Evolutionary conservation across 306 rosid species (phyloP).

Genomic region (Ormosia emarginata): DNA sequence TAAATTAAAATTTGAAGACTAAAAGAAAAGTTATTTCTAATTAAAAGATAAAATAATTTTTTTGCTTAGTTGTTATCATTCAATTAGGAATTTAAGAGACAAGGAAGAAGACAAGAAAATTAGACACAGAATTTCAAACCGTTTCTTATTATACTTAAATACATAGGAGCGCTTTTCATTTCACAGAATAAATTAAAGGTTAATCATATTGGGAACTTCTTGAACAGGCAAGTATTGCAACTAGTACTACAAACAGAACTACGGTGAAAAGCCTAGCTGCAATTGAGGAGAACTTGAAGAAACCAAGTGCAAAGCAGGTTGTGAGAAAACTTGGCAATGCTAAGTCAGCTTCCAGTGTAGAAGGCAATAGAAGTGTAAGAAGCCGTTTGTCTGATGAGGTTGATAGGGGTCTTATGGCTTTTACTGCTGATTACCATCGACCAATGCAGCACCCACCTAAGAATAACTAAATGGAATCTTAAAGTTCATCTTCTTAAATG

Average conservation of each 20-base stretch:
- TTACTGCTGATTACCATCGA: slow-evolving; percentile 50
- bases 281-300: slow-evolving; percentile 3
- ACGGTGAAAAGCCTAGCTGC: slow-evolving; percentile 5
- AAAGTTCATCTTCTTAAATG: background rate
- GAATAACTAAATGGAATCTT: slow-evolving; percentile 37
- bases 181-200: background rate
- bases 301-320: background rate
- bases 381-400: slow-evolving; percentile 16
- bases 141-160: background rate
- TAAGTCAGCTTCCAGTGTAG: background rate
- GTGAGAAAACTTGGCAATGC: background rate
- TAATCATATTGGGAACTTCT: background rate
- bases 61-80: too few relatives aligned
- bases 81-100: too few relatives aligned
- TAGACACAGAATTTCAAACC: background rate
- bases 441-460: slow-evolving; percentile 61
- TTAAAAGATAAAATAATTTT: too few relatives aligned
- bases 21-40: too few relatives aligned
- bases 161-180: background rate
- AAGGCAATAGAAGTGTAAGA: slow-evolving; percentile 1
- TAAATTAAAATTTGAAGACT: too few relatives aligned
- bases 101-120: too few relatives aligned
- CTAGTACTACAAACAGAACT: background rate
- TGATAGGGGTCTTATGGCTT: slow-evolving; percentile 33
- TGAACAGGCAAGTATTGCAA: slow-evolving; percentile 19